Evolutionary conservation across 169 alveolate genomes (phyloP).

Genomic region (Plasmodium cynomolgi): DNA sequence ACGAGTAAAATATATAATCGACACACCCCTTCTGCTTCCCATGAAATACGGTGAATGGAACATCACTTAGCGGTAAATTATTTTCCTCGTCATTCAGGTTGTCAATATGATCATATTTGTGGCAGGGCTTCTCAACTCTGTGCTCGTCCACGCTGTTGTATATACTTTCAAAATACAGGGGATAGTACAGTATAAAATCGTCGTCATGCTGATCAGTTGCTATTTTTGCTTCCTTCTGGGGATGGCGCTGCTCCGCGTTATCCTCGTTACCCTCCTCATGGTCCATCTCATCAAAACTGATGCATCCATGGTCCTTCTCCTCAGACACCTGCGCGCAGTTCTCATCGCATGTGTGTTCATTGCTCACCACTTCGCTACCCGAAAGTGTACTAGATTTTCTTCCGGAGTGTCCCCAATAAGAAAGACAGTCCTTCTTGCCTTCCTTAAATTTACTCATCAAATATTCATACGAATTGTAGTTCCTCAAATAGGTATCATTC

Average conservation of each 20-base stretch:
- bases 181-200: slow-evolving; percentile 48
- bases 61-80: slow-evolving; percentile 17
- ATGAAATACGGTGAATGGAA: slow-evolving; percentile 88
- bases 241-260: background rate
- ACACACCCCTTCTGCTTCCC: slow-evolving; percentile 90
- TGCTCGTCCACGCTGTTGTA: slow-evolving; percentile 27
- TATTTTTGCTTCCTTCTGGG: background rate
- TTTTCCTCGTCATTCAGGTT: slow-evolving; percentile 23
- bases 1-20: slow-evolving; percentile 85
- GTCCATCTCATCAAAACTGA: background rate
- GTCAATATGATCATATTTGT: slow-evolving; percentile 51
- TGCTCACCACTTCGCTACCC: background rate
- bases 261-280: background rate
- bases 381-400: background rate
- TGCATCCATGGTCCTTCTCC: background rate
- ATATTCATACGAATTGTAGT: slow-evolving; percentile 29
- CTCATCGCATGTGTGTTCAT: background rate
- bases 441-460: background rate
- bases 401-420: background rate
- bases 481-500: background rate
- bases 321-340: background rate
- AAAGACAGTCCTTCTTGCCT: background rate
- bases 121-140: slow-evolving; percentile 19
- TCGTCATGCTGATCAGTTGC: background rate
- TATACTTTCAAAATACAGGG: slow-evolving; percentile 65